Conservation (phyloP, 306 rosid genomes). For the Ormosia emarginata region DNA sequence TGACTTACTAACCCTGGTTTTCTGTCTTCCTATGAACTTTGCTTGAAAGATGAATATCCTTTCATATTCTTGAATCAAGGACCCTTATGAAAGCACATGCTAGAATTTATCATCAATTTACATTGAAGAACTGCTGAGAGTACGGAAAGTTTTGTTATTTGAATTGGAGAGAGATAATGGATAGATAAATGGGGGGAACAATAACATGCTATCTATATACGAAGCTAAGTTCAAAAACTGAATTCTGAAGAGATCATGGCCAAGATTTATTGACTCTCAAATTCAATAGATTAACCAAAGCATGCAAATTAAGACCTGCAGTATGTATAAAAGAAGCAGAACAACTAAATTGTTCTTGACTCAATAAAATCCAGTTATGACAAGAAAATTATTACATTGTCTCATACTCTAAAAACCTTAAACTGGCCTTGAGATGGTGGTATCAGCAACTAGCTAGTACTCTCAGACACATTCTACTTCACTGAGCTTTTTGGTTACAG, state of each 20-base stretch:
- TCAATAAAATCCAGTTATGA: not conserved
- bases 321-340: not conserved
- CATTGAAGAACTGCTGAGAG: not conserved
- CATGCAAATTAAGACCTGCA: not conserved
- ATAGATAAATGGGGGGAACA: not conserved
- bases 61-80: not conserved
- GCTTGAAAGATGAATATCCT: not conserved
- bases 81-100: not conserved
- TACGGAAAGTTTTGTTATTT: not conserved
- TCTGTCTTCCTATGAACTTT: constrained; percentile 12
- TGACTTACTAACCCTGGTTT: not conserved
- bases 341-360: not conserved
- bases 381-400: constrained; percentile 1
- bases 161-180: too few relatives aligned
- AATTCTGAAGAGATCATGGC: not conserved
- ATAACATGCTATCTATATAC: not conserved
- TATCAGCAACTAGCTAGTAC: not conserved
- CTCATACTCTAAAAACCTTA: constrained; percentile 17
- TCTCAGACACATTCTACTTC: not conserved
- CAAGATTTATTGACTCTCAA: not conserved
- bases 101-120: not conserved
- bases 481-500: not conserved
- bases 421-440: not conserved
- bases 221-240: not conserved
- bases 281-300: not conserved